Evolutionary conservation across 2,329 filamentous ascomycete genomes (phyloP).

Genomic region (Erysiphe pulchra): DNA sequence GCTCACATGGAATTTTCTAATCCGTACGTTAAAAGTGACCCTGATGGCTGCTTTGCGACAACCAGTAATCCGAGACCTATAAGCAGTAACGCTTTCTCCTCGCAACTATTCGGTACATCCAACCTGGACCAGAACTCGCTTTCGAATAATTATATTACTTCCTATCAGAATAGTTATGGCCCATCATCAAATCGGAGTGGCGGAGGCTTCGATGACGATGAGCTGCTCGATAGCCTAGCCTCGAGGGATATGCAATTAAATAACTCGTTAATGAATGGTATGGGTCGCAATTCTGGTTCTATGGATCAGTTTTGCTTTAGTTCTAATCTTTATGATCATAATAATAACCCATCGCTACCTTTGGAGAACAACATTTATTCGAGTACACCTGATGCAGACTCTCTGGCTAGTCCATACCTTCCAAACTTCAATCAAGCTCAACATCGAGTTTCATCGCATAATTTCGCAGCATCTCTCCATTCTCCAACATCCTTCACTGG

Average conservation of each 20-base stretch:
- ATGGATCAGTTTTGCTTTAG: conserved; percentile 28
- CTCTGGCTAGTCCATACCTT: conserved; percentile 75
- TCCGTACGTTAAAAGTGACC: conserved; percentile 43
- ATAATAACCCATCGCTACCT: conserved; percentile 27
- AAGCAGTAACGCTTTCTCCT: conserved; percentile 15
- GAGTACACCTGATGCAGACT: conserved; percentile 72
- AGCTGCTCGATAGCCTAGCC: conserved; percentile 51
- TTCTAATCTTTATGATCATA: conserved; percentile 28
- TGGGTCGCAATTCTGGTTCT: conserved; percentile 26
- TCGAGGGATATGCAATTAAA: conserved; percentile 14
- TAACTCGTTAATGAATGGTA: conserved; percentile 24
- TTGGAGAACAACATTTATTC: conserved; percentile 57
- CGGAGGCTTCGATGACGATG: conserved; percentile 64
- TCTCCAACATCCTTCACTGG: conserved; percentile 24
- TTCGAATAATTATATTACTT: conserved; percentile 25
- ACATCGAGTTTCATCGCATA: conserved; percentile 37
- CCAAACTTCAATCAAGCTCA: conserved; percentile 54
- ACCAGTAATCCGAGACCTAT: conserved; percentile 12
- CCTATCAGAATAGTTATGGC: conserved; percentile 35
- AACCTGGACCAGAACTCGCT: conserved; percentile 71
- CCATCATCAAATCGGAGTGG: conserved; percentile 25
- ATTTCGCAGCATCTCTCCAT: conserved; percentile 27
- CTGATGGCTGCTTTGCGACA: conserved; percentile 28
- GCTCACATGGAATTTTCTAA: conserved; percentile 14
- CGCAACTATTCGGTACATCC: conserved; percentile 18